Evolutionary conservation across 148 eudicot genomes (phyloP).

Genomic region (Fallopia convolvulus): DNA sequence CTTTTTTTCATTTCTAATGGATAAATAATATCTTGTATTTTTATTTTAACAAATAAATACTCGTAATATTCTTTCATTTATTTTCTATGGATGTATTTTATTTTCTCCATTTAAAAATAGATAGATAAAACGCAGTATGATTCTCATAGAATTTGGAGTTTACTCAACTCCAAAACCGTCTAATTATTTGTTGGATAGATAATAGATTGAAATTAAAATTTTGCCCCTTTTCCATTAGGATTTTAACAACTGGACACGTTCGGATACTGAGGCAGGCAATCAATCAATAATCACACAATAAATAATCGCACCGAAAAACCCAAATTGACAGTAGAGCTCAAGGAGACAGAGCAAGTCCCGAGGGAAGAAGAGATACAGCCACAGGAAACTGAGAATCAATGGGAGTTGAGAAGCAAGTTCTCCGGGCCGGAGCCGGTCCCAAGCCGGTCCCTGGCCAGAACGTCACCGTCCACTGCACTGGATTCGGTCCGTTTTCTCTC

Average conservation of each 20-base stretch:
- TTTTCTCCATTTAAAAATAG: no score
- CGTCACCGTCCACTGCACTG: slow-evolving; percentile 98
- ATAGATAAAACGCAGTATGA: no score
- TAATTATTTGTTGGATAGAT: no score
- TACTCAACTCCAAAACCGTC: no score
- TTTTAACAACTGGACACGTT: background rate
- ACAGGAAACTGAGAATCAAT: slow-evolving; percentile 19
- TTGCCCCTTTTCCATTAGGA: background rate
- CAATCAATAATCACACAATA: background rate
- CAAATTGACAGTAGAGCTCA: background rate
- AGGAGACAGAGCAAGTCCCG: background rate
- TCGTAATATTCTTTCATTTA: no score
- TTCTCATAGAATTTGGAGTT: no score
- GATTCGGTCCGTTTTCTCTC: slow-evolving; percentile 42
- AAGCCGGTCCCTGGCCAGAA: slow-evolving; percentile 71
- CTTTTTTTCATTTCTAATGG: no score
- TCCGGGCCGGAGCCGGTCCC: slow-evolving; percentile 69
- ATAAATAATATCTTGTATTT: no score
- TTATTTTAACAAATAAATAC: no score
- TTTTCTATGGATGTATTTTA: no score
- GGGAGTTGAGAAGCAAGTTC: slow-evolving; percentile 77
- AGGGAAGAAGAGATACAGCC: background rate
- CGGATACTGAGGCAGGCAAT: background rate
- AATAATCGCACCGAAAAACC: background rate
- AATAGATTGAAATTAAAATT: no score